Conservation (phyloP, 768 basidiomycete species). For the Naganishia randhawae region DNA sequence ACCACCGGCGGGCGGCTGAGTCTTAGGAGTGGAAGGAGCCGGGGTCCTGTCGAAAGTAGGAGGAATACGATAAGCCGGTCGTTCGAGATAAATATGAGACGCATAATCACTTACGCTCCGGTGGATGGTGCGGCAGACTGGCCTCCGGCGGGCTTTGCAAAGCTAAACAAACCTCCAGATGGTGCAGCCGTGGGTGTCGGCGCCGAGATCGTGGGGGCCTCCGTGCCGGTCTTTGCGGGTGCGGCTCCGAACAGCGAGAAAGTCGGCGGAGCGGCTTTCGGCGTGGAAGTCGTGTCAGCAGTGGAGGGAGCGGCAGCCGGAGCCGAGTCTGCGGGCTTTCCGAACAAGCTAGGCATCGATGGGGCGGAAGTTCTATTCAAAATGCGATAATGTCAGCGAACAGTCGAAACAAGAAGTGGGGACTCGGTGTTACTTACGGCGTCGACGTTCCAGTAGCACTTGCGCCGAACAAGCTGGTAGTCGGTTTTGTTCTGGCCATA, state of each 20-base stretch:
- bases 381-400: background rate
- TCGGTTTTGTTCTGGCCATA: background rate
- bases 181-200: constrained; percentile 2
- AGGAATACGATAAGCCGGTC: background rate
- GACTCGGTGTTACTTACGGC: constrained; percentile 4
- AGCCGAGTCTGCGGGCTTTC: constrained; percentile 8
- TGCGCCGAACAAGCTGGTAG: constrained; percentile 7
- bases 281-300: background rate
- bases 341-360: constrained; percentile 10
- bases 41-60: background rate
- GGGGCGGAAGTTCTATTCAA: background rate
- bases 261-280: constrained; percentile 1
- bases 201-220: background rate
- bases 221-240: background rate
- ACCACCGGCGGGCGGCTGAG: constrained; percentile 16
- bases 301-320: background rate
- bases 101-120: constrained; percentile 2
- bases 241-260: constrained; percentile 5
- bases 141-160: constrained; percentile 9
- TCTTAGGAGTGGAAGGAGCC: constrained; percentile 13
- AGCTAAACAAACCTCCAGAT: constrained; percentile 6
- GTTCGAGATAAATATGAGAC: background rate
- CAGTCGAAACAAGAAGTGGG: background rate
- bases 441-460: background rate
- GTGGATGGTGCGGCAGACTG: constrained; percentile 9